A percentile compares a stretch with the other conserved stretches of the same genome.
These are phyloP conservation scores for Metschnikowia matae DNA, from an alignment of 805 yeast genomes.

Conservation along the genomic window DNA sequence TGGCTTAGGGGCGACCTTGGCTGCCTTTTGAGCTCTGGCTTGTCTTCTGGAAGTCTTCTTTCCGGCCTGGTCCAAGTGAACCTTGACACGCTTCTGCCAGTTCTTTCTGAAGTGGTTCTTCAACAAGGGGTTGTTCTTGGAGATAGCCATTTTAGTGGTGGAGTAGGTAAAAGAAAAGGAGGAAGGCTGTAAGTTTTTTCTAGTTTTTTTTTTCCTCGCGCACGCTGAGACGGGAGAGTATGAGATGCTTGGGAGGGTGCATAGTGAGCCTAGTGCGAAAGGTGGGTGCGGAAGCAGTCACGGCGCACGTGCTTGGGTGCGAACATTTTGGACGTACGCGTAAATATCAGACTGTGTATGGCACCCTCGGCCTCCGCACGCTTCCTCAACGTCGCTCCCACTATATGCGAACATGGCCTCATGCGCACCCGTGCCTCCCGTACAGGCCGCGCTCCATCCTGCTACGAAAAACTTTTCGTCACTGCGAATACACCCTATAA, in stretches of 20 bases:
- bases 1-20: slow-evolving; percentile 95
- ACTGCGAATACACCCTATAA: slow-evolving; percentile 26
- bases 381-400: no score
- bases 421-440: slow-evolving; percentile 7
- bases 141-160: slow-evolving; percentile 66
- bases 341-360: slow-evolving; percentile 2
- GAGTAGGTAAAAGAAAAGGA: slow-evolving; percentile 12
- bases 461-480: slow-evolving; percentile 15
- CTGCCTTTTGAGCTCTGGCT: slow-evolving; percentile 91
- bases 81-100: slow-evolving; percentile 99
- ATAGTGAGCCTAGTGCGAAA: slow-evolving; percentile 13
- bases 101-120: slow-evolving; percentile 99
- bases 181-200: slow-evolving; percentile 3
- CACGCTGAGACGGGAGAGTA: slow-evolving; percentile 3
- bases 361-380: neutral
- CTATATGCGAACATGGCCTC: neutral
- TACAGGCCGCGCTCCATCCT: slow-evolving; percentile 5
- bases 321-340: slow-evolving; percentile 2
- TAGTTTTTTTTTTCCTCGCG: slow-evolving; percentile 6
- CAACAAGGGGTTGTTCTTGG: slow-evolving; percentile 97
- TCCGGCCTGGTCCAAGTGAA: slow-evolving; percentile 99
- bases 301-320: neutral
- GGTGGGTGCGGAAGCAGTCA: neutral
- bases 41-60: slow-evolving; percentile 96
- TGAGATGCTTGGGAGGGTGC: slow-evolving; percentile 1